Evolutionary conservation across 345 rosid genomes (phyloP).

Genomic region (Gossypium australe): DNA sequence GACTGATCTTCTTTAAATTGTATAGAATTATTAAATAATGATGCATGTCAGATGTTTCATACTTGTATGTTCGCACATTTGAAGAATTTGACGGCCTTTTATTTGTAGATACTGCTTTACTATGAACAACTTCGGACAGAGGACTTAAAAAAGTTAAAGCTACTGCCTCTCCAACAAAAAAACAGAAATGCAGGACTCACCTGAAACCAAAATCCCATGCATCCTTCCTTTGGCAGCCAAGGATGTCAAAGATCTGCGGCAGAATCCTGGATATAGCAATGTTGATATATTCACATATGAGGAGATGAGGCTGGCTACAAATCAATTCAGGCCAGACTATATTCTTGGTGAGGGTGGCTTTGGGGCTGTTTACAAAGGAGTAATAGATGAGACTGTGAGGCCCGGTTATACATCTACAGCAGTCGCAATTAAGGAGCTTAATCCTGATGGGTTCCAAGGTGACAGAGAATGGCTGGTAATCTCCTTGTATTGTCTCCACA

Average conservation of each 20-base stretch:
- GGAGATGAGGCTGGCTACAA: conserved; percentile 82
- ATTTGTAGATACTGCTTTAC: conserved; percentile 2
- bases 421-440: conserved; percentile 89
- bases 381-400: conserved; percentile 63
- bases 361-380: conserved; percentile 88
- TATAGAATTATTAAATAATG: neutral
- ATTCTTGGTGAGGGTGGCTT: conserved; percentile 97
- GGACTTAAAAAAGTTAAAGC: conserved; percentile 8
- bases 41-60: neutral
- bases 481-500: conserved; percentile 6
- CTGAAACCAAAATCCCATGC: conserved; percentile 15
- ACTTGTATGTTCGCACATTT: neutral
- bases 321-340: conserved; percentile 75
- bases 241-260: conserved; percentile 73
- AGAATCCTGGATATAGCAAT: conserved; percentile 57
- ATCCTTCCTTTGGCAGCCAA: conserved; percentile 27
- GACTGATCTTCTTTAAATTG: neutral
- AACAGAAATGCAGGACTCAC: conserved; percentile 23
- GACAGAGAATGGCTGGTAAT: conserved; percentile 99
- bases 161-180: conserved; percentile 20
- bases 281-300: conserved; percentile 82
- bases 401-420: conserved; percentile 46
- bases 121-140: neutral
- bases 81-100: neutral
- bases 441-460: conserved; percentile 42